Evolutionary conservation across 371 early-diverging fungal genomes (phyloP), one percentile per base, ranked within the genome.

Genomic region (Mortierella sp.): DNA sequence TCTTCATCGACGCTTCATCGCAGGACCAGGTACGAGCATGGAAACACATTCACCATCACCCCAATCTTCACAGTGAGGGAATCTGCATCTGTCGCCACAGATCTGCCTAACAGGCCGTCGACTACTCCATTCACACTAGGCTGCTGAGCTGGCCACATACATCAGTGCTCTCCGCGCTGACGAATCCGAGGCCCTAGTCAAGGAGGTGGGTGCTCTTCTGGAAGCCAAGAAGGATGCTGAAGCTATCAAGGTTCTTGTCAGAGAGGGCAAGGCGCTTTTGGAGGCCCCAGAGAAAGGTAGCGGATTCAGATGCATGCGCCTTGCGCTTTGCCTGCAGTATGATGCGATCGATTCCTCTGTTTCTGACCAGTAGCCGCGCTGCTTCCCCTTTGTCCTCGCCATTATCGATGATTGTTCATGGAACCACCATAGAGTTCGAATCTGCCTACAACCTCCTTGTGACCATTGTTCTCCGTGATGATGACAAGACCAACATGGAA

Each of bases 361-460:
- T n/a, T n/a, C n/a, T n/a, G n/a, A n/a, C n/a, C n/a, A n/a, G n/a
- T n/a, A n/a, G n/a, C n/a, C n/a, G n/a, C n/a, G n/a, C n/a, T n/a
- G n/a, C n/a, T n/a, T n/a, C n/a, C n/a, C n/a, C n/a, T n/a, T n/a
- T n/a, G n/a, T n/a, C n/a, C n/a, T n/a, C n/a, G n/a, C n/a, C n/a
- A n/a, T n/a, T n/a, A n/a, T n/a, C n/a, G n/a, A n/a, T n/a, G n/a
- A n/a, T n/a, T n/a, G n/a, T n/a, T n/a, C n/a, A n/a, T n/a, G n/a
- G n/a, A n/a, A n/a, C n/a, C n/a, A n/a, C n/a, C 46, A n/a, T 71
- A 91, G 91, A 91, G 65, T 85, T 90, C 44, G 92, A 91, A 78
- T 76, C 84, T 63, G 87, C 87, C 46, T 91, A 87, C 86, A 92
- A 91, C 69, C 80, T 91, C 62, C 73, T 89, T 55, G 85, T 92